phyloP scores from a whole-genome alignment of 345 rosid species.

The Acer yangbiense region DNA sequence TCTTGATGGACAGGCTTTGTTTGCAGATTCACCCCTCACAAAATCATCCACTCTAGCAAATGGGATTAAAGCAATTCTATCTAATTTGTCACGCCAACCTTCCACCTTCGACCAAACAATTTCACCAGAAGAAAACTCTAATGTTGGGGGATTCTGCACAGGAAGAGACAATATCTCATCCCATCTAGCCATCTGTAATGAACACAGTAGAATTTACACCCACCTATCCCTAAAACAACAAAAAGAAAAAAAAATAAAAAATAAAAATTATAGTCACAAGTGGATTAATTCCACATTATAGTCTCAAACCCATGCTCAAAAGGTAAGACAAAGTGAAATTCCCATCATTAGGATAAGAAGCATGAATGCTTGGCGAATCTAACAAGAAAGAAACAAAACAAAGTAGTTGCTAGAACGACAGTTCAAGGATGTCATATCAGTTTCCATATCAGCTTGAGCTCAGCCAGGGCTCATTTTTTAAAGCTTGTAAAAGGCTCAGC shows the following conservation, averaged over 20 bases:
- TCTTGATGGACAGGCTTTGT: slow-evolving; percentile 83
- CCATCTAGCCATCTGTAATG: slow-evolving; percentile 93
- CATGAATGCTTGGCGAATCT: neutral
- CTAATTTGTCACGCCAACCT: slow-evolving; percentile 92
- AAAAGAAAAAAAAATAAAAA: neutral
- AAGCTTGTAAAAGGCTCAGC: neutral
- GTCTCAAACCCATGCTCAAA: neutral
- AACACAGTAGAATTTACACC: neutral
- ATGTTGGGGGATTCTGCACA: slow-evolving; percentile 77
- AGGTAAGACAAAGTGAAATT: neutral
- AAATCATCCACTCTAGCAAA: slow-evolving; percentile 93
- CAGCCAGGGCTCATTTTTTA: neutral
- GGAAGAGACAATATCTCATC: slow-evolving; percentile 91
- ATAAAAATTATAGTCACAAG: neutral
- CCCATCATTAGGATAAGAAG: neutral
- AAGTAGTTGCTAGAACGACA: neutral
- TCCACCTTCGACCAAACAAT: slow-evolving; percentile 94
- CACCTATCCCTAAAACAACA: neutral
- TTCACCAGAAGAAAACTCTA: slow-evolving; percentile 77
- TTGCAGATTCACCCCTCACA: slow-evolving; percentile 84
- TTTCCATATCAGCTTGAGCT: neutral
- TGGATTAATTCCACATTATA: neutral
- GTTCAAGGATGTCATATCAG: neutral
- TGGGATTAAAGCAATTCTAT: slow-evolving; percentile 89
- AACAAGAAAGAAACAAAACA: neutral